phyloP scores from a whole-genome alignment of 1,284 basidiomycete genomes.

The Peniophora sp. region DNA sequence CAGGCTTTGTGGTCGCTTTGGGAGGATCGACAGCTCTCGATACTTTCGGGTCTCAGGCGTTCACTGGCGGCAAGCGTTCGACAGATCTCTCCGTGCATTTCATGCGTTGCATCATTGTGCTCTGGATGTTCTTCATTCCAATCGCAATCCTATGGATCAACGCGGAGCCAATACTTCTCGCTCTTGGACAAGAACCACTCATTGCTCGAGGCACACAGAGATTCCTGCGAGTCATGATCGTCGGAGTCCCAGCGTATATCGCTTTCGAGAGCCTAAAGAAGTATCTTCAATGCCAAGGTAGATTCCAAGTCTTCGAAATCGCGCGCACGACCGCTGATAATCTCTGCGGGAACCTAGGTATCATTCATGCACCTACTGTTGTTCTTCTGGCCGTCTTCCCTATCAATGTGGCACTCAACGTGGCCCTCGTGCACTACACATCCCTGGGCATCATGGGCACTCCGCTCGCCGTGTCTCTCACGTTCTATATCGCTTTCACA shows the following conservation, averaged over 20 bases:
- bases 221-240: conserved; percentile 54
- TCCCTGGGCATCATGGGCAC: conserved; percentile 55
- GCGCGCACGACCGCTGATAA: conserved; percentile 1
- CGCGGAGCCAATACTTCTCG: conserved; percentile 49
- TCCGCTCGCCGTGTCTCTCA: conserved; percentile 56
- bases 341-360: conserved; percentile 35
- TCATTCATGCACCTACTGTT: conserved; percentile 63
- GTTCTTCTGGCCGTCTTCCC: conserved; percentile 54
- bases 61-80: conserved; percentile 48
- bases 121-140: conserved; percentile 59
- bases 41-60: conserved; percentile 69
- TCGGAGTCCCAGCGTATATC: conserved; percentile 65
- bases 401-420: conserved; percentile 54
- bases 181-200: conserved; percentile 49
- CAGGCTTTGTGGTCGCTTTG: conserved; percentile 69
- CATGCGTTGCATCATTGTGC: conserved; percentile 55
- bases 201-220: conserved; percentile 53
- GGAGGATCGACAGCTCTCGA: conserved; percentile 73
- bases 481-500: conserved; percentile 61
- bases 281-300: conserved; percentile 73
- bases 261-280: conserved; percentile 73
- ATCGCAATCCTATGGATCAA: conserved; percentile 53
- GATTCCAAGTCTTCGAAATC: conserved; percentile 9
- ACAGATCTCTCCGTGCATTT: conserved; percentile 63
- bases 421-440: conserved; percentile 53